These are phyloP conservation scores for Penicillium coffeae DNA, from an alignment of 495 filamentous ascomycete species.

Conservation along the genomic window DNA sequence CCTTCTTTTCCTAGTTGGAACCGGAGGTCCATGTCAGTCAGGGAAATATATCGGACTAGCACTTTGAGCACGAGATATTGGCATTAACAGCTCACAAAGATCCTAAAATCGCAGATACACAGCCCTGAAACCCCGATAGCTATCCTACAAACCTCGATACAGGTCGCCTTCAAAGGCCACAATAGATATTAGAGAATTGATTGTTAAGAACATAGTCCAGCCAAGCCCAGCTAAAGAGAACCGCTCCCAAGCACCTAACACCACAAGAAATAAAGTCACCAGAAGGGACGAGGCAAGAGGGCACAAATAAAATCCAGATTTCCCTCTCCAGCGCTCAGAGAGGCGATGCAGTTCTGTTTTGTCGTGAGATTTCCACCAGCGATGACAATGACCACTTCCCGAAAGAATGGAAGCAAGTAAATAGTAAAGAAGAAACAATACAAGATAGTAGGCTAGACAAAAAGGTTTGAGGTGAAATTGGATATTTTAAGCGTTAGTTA, in stretches of 20 bases:
- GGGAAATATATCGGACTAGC: too few species aligned
- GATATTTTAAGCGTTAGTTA: too few species aligned
- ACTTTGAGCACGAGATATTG: too few species aligned
- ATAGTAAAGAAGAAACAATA: not conserved
- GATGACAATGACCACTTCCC: not conserved
- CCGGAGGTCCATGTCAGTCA: too few species aligned
- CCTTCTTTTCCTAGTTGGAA: too few species aligned
- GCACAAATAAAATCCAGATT: not conserved
- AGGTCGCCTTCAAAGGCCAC: too few species aligned
- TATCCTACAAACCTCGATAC: too few species aligned
- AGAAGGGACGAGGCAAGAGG: not conserved
- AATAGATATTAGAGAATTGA: too few species aligned
- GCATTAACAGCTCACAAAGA: too few species aligned
- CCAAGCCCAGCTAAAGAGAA: not conserved
- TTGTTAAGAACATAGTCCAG: not conserved
- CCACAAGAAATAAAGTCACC: not conserved
- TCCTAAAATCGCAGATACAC: too few species aligned
- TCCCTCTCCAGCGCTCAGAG: not conserved
- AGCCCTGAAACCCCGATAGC: too few species aligned
- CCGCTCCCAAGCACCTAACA: not conserved
- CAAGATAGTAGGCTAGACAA: not conserved
- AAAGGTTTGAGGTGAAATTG: conserved; percentile 3
- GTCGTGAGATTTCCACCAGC: not conserved
- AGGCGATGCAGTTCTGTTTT: not conserved
- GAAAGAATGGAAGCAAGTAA: conserved; percentile 9